phyloP scores from a whole-genome alignment of 2,329 filamentous ascomycete genomes.

The Fusarium lateritium region DNA sequence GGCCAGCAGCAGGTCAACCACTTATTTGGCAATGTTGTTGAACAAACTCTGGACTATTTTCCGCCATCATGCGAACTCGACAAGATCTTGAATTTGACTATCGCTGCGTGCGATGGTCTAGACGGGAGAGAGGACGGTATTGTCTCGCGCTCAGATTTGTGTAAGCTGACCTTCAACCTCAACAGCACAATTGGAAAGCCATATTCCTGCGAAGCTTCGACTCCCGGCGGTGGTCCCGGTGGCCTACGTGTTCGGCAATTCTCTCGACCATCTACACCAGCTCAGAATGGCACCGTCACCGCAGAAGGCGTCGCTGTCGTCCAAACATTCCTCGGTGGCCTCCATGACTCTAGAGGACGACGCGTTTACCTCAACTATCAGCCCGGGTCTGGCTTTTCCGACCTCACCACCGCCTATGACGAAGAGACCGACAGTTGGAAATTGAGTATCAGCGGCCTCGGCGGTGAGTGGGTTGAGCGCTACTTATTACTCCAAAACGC shows the following conservation, averaged over 20 bases:
- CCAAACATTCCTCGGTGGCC: slow-evolving; percentile 54
- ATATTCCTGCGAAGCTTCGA: slow-evolving; percentile 52
- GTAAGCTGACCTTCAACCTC: too few species aligned
- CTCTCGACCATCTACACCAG: slow-evolving; percentile 37
- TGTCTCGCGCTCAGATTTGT: too few species aligned
- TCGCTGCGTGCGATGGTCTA: slow-evolving; percentile 14
- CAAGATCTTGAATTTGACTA: slow-evolving; percentile 65
- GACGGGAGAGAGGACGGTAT: too few species aligned
- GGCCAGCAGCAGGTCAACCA: slow-evolving; percentile 61
- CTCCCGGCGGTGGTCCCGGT: background rate
- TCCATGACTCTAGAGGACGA: slow-evolving; percentile 53
- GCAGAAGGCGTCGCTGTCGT: slow-evolving; percentile 54
- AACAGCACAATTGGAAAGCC: slow-evolving; percentile 51
- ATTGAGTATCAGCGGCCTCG: slow-evolving; percentile 51
- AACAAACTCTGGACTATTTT: slow-evolving; percentile 57
- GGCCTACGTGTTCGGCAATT: slow-evolving; percentile 31
- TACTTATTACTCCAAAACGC: slow-evolving; percentile 59
- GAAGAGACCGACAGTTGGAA: slow-evolving; percentile 52
- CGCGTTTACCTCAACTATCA: slow-evolving; percentile 57
- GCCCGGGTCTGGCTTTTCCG: slow-evolving; percentile 52
- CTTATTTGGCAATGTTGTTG: slow-evolving; percentile 54
- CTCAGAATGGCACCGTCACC: slow-evolving; percentile 54
- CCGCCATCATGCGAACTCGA: slow-evolving; percentile 60
- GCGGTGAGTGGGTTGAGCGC: slow-evolving; percentile 57
- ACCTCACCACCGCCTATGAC: slow-evolving; percentile 54